These are phyloP conservation scores for Elsinoe fawcettii DNA, from an alignment of 2,329 filamentous ascomycete species.

Conservation along the genomic window DNA sequence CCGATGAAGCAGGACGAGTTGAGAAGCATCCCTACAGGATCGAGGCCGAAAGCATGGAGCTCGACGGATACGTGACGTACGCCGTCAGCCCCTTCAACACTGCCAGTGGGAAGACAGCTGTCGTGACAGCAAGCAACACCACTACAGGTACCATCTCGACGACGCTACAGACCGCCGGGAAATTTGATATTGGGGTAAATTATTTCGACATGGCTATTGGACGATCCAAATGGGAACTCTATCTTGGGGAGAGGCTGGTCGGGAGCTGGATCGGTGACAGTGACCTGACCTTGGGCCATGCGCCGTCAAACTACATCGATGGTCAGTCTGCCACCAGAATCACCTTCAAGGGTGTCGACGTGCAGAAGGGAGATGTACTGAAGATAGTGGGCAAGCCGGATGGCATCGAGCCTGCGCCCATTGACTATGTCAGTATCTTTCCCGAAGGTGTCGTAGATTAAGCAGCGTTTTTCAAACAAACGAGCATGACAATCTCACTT, in stretches of 20 bases:
- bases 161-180: conserved; percentile 44
- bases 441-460: conserved; percentile 52
- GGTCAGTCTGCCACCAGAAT: conserved; percentile 58
- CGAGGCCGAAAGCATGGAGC: conserved; percentile 58
- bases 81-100: conserved; percentile 52
- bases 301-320: conserved; percentile 52
- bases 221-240: conserved; percentile 48
- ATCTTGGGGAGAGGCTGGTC: conserved; percentile 45
- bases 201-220: conserved; percentile 59
- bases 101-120: conserved; percentile 48
- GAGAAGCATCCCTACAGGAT: conserved; percentile 57
- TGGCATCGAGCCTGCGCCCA: conserved; percentile 54
- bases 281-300: conserved; percentile 54
- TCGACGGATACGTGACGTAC: conserved; percentile 51
- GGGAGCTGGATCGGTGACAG: conserved; percentile 45
- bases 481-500: neutral
- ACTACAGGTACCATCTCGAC: conserved; percentile 45
- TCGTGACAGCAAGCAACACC: conserved; percentile 49
- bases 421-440: conserved; percentile 60
- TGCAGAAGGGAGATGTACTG: conserved; percentile 46
- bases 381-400: conserved; percentile 51
- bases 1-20: conserved; percentile 50
- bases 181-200: conserved; percentile 57
- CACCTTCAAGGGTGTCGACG: conserved; percentile 47
- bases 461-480: conserved; percentile 1